Conservation (phyloP, 108 stramenopile species). For the Conticribra weissflogii region DNA sequence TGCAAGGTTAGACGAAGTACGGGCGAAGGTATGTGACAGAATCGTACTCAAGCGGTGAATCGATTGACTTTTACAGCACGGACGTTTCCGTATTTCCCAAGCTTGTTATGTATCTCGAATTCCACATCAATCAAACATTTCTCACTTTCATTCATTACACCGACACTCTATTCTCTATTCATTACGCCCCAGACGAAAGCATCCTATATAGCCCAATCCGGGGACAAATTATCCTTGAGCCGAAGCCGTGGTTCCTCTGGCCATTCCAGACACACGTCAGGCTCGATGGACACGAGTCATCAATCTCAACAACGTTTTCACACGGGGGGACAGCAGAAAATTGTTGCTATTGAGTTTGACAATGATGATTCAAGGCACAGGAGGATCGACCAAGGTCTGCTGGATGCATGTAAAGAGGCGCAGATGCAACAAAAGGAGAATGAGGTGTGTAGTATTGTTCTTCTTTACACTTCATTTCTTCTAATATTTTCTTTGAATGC, state of each 20-base stretch:
- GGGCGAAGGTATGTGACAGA: constrained; percentile 3
- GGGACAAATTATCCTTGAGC: constrained; percentile 7
- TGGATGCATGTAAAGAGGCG: constrained; percentile 28
- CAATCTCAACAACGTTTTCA: background rate
- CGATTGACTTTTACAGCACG: no score
- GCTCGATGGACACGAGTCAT: background rate
- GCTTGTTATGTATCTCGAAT: no score
- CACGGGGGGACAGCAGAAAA: background rate
- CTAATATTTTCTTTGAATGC: background rate
- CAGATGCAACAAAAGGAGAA: background rate
- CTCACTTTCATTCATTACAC: no score
- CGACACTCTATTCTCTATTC: no score
- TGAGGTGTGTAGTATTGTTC: background rate
- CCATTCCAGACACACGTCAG: constrained; percentile 1
- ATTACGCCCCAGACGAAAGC: constrained; percentile 1
- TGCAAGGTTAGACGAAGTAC: constrained; percentile 2
- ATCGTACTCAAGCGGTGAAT: no score
- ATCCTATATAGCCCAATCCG: constrained; percentile 9
- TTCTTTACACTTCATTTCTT: background rate
- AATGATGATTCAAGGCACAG: constrained; percentile 14
- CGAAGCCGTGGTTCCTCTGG: constrained; percentile 10
- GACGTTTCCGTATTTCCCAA: no score
- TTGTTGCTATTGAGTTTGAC: constrained; percentile 20
- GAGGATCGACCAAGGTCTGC: constrained; percentile 19
- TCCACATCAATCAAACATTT: no score